Conservation (phyloP, 225 moss, liverwort and hornwort species). For the Straminergon stramineum region DNA sequence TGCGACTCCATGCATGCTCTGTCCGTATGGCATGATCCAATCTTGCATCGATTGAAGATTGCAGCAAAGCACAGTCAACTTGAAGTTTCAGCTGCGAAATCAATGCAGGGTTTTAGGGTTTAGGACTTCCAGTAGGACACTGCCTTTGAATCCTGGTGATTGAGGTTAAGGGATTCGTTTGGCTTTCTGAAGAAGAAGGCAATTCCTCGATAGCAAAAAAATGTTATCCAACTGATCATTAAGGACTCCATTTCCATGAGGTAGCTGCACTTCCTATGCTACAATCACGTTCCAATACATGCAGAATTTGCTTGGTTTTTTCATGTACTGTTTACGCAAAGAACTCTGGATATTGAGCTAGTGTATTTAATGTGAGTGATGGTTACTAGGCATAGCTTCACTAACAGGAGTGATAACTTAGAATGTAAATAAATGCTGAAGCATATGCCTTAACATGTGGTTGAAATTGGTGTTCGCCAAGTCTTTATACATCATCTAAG, state of each 20-base stretch:
- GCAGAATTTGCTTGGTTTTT: not conserved
- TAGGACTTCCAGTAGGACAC: no score
- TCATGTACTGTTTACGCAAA: not conserved
- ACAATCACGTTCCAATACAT: not conserved
- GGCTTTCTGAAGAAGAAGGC: no score
- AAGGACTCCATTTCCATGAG: not conserved
- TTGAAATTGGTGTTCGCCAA: not conserved
- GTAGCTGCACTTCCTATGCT: not conserved
- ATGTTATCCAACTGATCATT: no score
- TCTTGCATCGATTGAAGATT: not conserved
- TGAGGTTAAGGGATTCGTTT: no score
- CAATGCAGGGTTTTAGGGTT: not conserved
- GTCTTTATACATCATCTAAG: not conserved
- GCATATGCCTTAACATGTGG: not conserved
- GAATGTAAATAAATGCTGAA: not conserved
- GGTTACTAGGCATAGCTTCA: not conserved
- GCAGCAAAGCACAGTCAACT: not conserved
- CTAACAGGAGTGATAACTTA: not conserved
- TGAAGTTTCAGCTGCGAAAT: no score
- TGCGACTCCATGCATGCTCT: not conserved
- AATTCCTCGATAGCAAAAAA: no score
- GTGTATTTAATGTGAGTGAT: not conserved
- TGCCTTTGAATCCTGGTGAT: no score
- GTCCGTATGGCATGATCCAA: not conserved
- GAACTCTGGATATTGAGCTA: not conserved